A percentile compares a stretch with the other conserved stretches of the same genome.
Evolutionary conservation across 768 basidiomycete species (phyloP).

Genomic region (Brasilioporus rufonigricans): DNA sequence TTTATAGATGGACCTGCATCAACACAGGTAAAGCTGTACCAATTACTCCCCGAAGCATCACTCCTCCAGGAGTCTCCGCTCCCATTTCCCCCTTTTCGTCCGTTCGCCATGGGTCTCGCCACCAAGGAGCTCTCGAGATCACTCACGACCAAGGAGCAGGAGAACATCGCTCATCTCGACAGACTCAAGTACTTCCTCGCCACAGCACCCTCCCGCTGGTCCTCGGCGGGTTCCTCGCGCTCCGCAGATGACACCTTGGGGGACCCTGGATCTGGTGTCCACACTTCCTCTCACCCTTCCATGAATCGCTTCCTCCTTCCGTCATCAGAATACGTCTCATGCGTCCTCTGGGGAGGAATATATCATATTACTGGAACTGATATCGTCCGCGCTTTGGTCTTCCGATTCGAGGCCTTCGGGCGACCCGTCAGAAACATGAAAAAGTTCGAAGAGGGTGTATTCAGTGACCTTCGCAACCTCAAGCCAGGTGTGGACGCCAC

Average conservation of each 20-base stretch:
- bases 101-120: constrained; percentile 27
- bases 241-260: constrained; percentile 14
- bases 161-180: constrained; percentile 72
- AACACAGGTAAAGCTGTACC: constrained; percentile 16
- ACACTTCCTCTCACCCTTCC: constrained; percentile 64
- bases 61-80: constrained; percentile 11
- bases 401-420: constrained; percentile 90
- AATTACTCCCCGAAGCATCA: constrained; percentile 11
- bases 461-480: constrained; percentile 88
- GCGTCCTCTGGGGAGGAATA: constrained; percentile 87
- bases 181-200: constrained; percentile 87
- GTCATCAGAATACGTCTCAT: constrained; percentile 83
- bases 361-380: constrained; percentile 97
- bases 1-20: constrained; percentile 27
- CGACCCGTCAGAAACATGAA: constrained; percentile 91
- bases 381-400: constrained; percentile 92
- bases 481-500: constrained; percentile 93
- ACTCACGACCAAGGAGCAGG: constrained; percentile 62
- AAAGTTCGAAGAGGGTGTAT: constrained; percentile 97
- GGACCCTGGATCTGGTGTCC: constrained; percentile 30
- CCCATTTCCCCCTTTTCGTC: constrained; percentile 10
- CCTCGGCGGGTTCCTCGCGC: constrained; percentile 32
- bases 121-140: constrained; percentile 39
- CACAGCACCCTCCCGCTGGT: constrained; percentile 79
- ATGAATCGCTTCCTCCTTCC: constrained; percentile 88